Percentiles rank a stretch among this genome's conserved stretches.
phyloP scores from a whole-genome alignment of 2,329 filamentous ascomycete species.

The Diaporthe citriasiana region DNA sequence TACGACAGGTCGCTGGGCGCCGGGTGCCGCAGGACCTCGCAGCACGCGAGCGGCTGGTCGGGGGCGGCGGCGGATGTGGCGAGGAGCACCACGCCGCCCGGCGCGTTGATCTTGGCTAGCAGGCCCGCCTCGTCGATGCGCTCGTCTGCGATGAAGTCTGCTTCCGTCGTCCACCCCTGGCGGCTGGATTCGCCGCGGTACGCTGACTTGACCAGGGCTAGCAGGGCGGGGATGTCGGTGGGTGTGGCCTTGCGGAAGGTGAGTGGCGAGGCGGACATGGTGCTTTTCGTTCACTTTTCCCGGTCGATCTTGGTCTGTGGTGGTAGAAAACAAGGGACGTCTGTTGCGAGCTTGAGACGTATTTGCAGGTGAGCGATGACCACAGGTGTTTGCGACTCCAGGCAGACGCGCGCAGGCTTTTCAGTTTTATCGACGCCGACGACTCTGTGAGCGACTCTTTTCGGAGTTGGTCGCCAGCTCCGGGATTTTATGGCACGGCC shows the following conservation, averaged over 20 bases:
- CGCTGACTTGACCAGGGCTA: slow-evolving; percentile 58
- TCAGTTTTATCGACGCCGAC: no score
- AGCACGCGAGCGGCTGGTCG: slow-evolving; percentile 57
- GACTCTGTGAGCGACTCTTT: neutral
- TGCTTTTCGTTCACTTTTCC: neutral
- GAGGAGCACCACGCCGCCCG: slow-evolving; percentile 55
- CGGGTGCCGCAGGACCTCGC: slow-evolving; percentile 55
- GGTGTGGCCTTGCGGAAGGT: slow-evolving; percentile 54
- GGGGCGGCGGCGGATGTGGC: slow-evolving; percentile 48
- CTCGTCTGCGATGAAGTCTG: slow-evolving; percentile 58
- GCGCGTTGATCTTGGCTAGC: slow-evolving; percentile 56
- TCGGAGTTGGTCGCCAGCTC: neutral
- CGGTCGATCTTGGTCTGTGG: neutral
- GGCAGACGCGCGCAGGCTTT: neutral
- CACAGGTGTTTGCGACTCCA: no score
- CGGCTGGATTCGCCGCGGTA: slow-evolving; percentile 59
- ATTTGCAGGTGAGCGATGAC: neutral
- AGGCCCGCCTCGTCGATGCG: slow-evolving; percentile 58
- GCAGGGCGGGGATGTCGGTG: slow-evolving; percentile 51
- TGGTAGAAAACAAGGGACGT: neutral
- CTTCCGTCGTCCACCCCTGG: slow-evolving; percentile 63
- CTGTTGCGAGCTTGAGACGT: no score
- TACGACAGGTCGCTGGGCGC: slow-evolving; percentile 51
- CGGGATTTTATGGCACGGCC: neutral
- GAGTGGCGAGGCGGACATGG: slow-evolving; percentile 42